Evolutionary conservation across 1,284 basidiomycete genomes (phyloP).

Genomic region (Nidula niveotomentosa): DNA sequence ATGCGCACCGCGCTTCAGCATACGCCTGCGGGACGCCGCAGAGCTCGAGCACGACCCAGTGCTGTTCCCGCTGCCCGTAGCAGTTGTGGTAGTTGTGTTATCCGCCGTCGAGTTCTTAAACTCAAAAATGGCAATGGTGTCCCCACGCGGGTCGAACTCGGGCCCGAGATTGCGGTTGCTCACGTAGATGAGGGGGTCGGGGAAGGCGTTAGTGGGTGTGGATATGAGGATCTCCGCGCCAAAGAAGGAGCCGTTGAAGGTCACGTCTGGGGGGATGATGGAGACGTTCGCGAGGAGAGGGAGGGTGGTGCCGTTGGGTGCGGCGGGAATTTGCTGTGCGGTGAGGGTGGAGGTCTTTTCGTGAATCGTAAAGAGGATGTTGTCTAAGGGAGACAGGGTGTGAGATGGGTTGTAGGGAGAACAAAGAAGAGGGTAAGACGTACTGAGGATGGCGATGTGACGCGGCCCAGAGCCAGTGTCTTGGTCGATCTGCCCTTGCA

Average conservation of each 20-base stretch:
- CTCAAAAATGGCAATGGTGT: conserved; percentile 61
- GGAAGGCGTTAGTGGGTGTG: conserved; percentile 40
- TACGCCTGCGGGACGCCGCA: background rate
- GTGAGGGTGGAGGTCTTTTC: conserved; percentile 63
- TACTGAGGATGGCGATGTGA: conserved; percentile 56
- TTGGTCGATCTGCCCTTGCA: conserved; percentile 58
- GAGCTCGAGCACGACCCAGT: too few relatives aligned
- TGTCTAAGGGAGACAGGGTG: conserved; percentile 23
- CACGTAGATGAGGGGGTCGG: conserved; percentile 53
- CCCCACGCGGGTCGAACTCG: conserved; percentile 43
- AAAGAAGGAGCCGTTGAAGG: conserved; percentile 39
- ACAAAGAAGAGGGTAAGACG: conserved; percentile 16
- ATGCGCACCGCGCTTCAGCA: background rate
- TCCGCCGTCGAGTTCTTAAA: conserved; percentile 22
- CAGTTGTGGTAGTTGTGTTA: background rate
- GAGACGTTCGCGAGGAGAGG: conserved; percentile 51
- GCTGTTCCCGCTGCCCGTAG: background rate
- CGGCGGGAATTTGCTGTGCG: conserved; percentile 51
- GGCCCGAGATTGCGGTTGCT: conserved; percentile 60
- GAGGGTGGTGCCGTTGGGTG: conserved; percentile 41
- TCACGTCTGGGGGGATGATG: conserved; percentile 44
- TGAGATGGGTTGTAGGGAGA: background rate
- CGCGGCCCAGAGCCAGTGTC: conserved; percentile 59
- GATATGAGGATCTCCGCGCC: conserved; percentile 60
- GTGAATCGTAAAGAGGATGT: conserved; percentile 55